Evolutionary conservation across 495 filamentous ascomycete species (phyloP), one percentile per base, ranked within the genome.

Genomic region (Trichocladium uniseriatum): DNA sequence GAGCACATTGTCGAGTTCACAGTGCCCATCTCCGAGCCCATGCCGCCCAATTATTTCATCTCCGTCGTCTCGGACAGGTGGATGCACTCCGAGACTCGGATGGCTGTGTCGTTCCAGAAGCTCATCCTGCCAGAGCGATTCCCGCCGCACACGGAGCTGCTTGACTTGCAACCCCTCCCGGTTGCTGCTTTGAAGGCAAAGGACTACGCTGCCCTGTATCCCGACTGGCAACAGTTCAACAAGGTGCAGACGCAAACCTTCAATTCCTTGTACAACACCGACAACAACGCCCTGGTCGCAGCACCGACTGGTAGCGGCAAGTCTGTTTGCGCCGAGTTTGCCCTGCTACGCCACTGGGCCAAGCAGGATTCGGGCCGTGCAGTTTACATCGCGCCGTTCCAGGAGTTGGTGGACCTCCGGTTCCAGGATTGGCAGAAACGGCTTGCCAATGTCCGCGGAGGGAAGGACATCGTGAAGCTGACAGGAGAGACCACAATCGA

Each of bases 21-120:
- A 0, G 91, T 96, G 5, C 84, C 92, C 1, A 92, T 99, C 55
- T 86, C 88, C 2, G 92, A 99, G 58, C 92, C 92, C 1, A 95
- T 96, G 87, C 94, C 92, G 5, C 92, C 92, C 0, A 94, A 97
- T 59, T 97, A 97, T 69, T 99, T 99, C 69, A 88, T 99, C 59
- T 88, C 87, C 1, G 75, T 96, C 46, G 73, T 94, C 14, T 96
- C 90, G 3, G 92, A 99, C 57, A 77, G 94, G 48, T 99, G 92
- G 92, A 92, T 97, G 87, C 88, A 95, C 58, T 88, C 91, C 11
- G 90, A 97, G 69, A 94, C 89, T 6, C 94, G 90, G 60, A 71
- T 99, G 37, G 82, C 90, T 0, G 83, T 99, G 0, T 90, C 90
- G 0, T 97, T 99, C 72, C 84, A 91, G 60, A 95, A 95, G 61